These are phyloP conservation scores for Phytopythium sindhum DNA, from an alignment of 352 stramenopile species.

Conservation along the genomic window DNA sequence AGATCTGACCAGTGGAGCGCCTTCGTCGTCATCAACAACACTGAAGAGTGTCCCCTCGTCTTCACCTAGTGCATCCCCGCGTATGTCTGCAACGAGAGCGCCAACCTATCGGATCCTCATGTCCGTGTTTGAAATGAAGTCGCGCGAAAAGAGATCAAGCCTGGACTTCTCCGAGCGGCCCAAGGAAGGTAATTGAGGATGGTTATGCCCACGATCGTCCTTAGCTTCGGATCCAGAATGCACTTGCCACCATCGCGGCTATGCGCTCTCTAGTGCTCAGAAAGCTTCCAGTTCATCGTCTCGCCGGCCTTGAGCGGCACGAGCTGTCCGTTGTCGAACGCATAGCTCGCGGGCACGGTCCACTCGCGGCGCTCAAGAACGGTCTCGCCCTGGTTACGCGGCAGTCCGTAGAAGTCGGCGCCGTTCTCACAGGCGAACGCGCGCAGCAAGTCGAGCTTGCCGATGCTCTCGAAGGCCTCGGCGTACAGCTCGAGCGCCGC, in stretches of 20 bases:
- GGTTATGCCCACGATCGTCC: neutral
- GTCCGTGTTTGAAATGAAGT: slow-evolving; percentile 69
- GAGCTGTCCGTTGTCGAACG: slow-evolving; percentile 86
- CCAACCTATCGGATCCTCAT: slow-evolving; percentile 53
- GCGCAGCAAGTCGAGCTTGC: slow-evolving; percentile 92
- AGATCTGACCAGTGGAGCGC: neutral
- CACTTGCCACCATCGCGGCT: neutral
- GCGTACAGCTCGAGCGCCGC: slow-evolving; percentile 97
- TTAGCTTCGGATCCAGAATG: neutral
- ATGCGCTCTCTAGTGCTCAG: neutral
- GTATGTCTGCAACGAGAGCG: neutral
- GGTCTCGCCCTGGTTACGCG: slow-evolving; percentile 85
- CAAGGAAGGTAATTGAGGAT: slow-evolving; percentile 6
- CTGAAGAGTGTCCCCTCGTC: slow-evolving; percentile 5
- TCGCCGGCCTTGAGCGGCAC: slow-evolving; percentile 93
- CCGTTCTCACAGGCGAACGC: slow-evolving; percentile 95
- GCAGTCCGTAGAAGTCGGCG: slow-evolving; percentile 96
- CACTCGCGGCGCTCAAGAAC: slow-evolving; percentile 88
- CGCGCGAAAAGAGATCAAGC: slow-evolving; percentile 40
- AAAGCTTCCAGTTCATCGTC: slow-evolving; percentile 87
- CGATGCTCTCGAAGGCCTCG: slow-evolving; percentile 94
- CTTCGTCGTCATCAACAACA: slow-evolving; percentile 3
- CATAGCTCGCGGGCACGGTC: slow-evolving; percentile 89
- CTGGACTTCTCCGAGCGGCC: slow-evolving; percentile 28
- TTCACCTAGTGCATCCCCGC: neutral